phyloP scores from a whole-genome alignment of 2,329 filamentous ascomycete species.

The Parafenestella ontariensis region DNA sequence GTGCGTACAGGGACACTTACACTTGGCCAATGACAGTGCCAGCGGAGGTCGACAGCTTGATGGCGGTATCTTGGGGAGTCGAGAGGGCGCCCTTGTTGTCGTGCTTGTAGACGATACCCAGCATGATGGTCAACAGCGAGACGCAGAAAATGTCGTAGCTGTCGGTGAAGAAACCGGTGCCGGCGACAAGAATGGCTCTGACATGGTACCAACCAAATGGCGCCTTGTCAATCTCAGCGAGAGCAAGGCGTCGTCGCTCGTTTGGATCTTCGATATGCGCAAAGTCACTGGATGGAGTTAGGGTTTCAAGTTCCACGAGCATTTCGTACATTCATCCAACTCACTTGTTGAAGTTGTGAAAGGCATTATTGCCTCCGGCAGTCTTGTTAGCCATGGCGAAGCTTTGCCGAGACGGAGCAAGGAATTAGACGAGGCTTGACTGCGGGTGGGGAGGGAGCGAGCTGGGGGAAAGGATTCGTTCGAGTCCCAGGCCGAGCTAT shows the following conservation, averaged over 20 bases:
- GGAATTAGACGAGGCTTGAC: slow-evolving; percentile 16
- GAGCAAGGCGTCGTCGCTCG: slow-evolving; percentile 78
- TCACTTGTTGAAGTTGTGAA: slow-evolving; percentile 37
- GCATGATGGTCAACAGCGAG: slow-evolving; percentile 61
- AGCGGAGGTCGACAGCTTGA: slow-evolving; percentile 84
- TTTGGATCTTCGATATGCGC: slow-evolving; percentile 71
- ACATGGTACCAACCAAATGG: slow-evolving; percentile 85
- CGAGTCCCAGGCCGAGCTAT: slow-evolving; percentile 12
- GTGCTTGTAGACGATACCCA: slow-evolving; percentile 80
- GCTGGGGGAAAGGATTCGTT: not conserved
- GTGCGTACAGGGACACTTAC: not conserved
- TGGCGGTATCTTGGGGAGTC: slow-evolving; percentile 75
- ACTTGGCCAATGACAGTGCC: slow-evolving; percentile 86
- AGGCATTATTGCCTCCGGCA: slow-evolving; percentile 31
- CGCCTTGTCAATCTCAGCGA: slow-evolving; percentile 82
- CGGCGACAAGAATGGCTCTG: slow-evolving; percentile 77
- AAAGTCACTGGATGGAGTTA: slow-evolving; percentile 14
- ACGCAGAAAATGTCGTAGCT: slow-evolving; percentile 71
- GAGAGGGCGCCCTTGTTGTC: slow-evolving; percentile 61
- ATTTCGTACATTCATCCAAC: not conserved
- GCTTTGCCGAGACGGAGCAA: slow-evolving; percentile 15
- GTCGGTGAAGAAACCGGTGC: slow-evolving; percentile 87
- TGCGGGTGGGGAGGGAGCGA: slow-evolving; percentile 1
- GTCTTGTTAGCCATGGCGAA: slow-evolving; percentile 25
- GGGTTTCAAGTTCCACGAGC: not conserved